Percentiles rank a stretch among this genome's conserved stretches.
Evolutionary conservation across 169 alveolate genomes (phyloP).

Genomic region (Eimeria acervulina): DNA sequence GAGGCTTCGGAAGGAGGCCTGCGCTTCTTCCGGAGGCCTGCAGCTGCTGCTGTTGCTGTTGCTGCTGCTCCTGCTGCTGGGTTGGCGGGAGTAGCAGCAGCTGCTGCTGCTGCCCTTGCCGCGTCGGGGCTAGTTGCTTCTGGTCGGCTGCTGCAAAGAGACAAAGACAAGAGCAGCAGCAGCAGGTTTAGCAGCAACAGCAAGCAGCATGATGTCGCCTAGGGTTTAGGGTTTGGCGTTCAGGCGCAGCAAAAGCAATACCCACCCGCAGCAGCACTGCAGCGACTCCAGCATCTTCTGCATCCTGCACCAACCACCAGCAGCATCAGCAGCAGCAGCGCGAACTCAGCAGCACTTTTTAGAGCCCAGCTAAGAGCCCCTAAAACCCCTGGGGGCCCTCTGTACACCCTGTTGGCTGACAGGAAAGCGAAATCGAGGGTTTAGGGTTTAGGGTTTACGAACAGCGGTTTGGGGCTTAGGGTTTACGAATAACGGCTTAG

Average conservation of each 20-base stretch:
- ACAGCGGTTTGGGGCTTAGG: not conserved
- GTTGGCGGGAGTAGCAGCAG: not conserved
- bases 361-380: not conserved
- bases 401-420: too few species aligned
- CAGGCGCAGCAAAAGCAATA: too few species aligned
- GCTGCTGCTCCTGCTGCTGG: slow-evolving; percentile 14
- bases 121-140: not conserved
- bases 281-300: slow-evolving; percentile 1
- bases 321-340: too few species aligned
- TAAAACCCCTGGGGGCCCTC: not conserved
- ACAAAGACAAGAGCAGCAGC: too few species aligned
- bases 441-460: not conserved
- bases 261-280: too few species aligned
- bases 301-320: not conserved
- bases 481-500: too few species aligned
- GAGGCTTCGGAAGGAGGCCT: slow-evolving; percentile 17
- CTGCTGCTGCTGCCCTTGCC: slow-evolving; percentile 1
- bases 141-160: not conserved
- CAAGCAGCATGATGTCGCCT: not conserved
- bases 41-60: slow-evolving; percentile 39
- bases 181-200: too few species aligned
- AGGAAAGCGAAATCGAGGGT: too few species aligned
- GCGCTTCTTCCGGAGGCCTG: not conserved
- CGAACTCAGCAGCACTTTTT: not conserved
- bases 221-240: not conserved